Evolutionary conservation across 345 rosid genomes (phyloP).

Genomic region (Acer campestre): DNA sequence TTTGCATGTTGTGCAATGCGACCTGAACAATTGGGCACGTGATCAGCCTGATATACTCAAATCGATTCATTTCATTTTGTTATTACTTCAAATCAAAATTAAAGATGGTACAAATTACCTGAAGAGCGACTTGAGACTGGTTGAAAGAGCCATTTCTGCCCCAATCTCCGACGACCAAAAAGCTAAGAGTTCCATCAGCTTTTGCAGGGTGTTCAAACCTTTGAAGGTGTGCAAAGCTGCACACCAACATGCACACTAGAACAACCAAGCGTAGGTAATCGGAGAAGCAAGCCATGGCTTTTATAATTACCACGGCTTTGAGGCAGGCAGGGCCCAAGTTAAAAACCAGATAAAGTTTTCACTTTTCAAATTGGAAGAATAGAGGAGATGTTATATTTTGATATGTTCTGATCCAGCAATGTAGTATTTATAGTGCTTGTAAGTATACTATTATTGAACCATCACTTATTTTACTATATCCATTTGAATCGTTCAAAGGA

Average conservation of each 20-base stretch:
- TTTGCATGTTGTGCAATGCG: no score
- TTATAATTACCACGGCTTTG: background rate
- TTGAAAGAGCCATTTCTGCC: slow-evolving; percentile 67
- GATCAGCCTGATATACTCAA: no score
- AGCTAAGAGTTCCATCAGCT: slow-evolving; percentile 53
- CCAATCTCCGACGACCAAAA: slow-evolving; percentile 83
- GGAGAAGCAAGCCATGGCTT: slow-evolving; percentile 26
- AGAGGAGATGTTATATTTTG: background rate
- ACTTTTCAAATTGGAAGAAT: background rate
- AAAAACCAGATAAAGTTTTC: background rate
- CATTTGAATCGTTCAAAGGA: background rate
- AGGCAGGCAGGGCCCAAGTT: background rate
- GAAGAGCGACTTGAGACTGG: slow-evolving; percentile 65
- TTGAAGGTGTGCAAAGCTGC: slow-evolving; percentile 39
- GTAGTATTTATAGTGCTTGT: background rate
- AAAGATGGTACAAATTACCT: slow-evolving; percentile 32
- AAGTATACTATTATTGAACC: background rate
- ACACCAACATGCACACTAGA: background rate
- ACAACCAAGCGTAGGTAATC: background rate
- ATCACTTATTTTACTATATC: background rate
- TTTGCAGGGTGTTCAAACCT: slow-evolving; percentile 46
- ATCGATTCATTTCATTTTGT: no score
- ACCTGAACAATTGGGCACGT: no score
- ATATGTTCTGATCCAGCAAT: background rate
- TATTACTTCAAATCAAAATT: no score